phyloP scores from a whole-genome alignment of 495 filamentous ascomycete genomes.

The Penicillium daleae region DNA sequence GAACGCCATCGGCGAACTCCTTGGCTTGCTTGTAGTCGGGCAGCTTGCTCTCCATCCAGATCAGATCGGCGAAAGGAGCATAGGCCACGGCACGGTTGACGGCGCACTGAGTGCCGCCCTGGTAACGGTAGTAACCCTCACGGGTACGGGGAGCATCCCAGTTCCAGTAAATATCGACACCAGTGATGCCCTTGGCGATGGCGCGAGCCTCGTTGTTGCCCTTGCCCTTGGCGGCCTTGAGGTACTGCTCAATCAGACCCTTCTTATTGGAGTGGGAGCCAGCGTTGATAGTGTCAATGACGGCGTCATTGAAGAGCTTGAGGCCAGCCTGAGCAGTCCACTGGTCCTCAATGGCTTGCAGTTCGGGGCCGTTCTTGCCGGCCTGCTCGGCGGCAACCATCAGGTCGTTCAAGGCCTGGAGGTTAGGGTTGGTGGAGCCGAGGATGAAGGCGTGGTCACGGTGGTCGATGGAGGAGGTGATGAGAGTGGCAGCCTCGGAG shows the following conservation, averaged over 20 bases:
- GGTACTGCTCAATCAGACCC: constrained; percentile 66
- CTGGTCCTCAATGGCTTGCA: constrained; percentile 90
- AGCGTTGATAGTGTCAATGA: constrained; percentile 77
- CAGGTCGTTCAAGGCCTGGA: constrained; percentile 85
- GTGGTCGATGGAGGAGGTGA: constrained; percentile 93
- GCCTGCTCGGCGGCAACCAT: constrained; percentile 84
- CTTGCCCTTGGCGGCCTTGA: constrained; percentile 72
- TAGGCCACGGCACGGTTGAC: constrained; percentile 91
- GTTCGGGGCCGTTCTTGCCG: constrained; percentile 78
- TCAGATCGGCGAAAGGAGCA: constrained; percentile 90
- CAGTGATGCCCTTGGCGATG: constrained; percentile 80
- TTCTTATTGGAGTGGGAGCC: constrained; percentile 68
- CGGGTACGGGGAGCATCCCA: constrained; percentile 91
- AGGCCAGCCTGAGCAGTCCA: constrained; percentile 84
- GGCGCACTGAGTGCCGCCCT: constrained; percentile 89
- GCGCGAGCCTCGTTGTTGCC: constrained; percentile 80
- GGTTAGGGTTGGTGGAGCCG: constrained; percentile 80
- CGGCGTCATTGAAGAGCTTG: constrained; percentile 89
- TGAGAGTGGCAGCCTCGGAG: constrained; percentile 95
- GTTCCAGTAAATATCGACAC: constrained; percentile 84
- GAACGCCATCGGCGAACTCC: constrained; percentile 93
- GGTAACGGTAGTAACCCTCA: constrained; percentile 91
- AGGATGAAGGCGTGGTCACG: constrained; percentile 94
- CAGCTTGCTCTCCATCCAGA: constrained; percentile 99
- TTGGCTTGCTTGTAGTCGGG: constrained; percentile 91